Conservation (phyloP, 805 yeast genomes). For the Cyberlindnera galapagoensis region DNA sequence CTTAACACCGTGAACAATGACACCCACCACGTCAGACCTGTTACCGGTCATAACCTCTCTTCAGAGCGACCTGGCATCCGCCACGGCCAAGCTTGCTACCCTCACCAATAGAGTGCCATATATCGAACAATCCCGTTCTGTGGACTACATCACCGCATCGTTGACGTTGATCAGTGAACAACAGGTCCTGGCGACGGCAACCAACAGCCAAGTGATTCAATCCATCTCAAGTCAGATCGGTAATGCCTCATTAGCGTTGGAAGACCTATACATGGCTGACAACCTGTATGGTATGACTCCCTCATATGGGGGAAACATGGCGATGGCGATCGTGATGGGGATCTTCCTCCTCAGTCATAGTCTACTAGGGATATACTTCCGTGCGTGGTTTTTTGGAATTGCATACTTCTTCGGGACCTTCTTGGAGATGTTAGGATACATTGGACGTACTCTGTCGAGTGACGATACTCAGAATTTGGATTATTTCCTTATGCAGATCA, state of each 20-base stretch:
- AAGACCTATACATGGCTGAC: slow-evolving; percentile 6
- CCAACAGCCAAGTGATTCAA: slow-evolving; percentile 6
- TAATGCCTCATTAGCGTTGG: slow-evolving; percentile 11
- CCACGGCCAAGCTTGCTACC: slow-evolving; percentile 14
- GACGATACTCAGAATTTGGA: slow-evolving; percentile 28
- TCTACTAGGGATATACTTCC: slow-evolving; percentile 35
- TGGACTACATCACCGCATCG: slow-evolving; percentile 16
- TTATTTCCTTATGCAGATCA: slow-evolving; percentile 56
- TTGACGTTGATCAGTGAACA: slow-evolving; percentile 11
- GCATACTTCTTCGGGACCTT: slow-evolving; percentile 50
- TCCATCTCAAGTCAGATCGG: slow-evolving; percentile 7
- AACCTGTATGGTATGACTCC: slow-evolving; percentile 41
- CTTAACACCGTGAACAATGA: slow-evolving; percentile 7
- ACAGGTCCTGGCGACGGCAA: slow-evolving; percentile 10
- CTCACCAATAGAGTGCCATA: slow-evolving; percentile 9
- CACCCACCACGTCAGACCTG: slow-evolving; percentile 6
- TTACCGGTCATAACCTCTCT: slow-evolving; percentile 16
- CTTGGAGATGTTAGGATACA: slow-evolving; percentile 63
- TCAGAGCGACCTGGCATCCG: slow-evolving; percentile 9
- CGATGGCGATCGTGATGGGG: slow-evolving; percentile 50
- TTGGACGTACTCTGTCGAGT: slow-evolving; percentile 48
- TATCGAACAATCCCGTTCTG: slow-evolving; percentile 14
- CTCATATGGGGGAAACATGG: slow-evolving; percentile 48
- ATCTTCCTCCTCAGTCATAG: slow-evolving; percentile 38
- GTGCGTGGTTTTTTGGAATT: slow-evolving; percentile 60